These are phyloP conservation scores for Chlamydomonas sphaeroides DNA, from an alignment of 139 green algal genomes.

Conservation along the genomic window DNA sequence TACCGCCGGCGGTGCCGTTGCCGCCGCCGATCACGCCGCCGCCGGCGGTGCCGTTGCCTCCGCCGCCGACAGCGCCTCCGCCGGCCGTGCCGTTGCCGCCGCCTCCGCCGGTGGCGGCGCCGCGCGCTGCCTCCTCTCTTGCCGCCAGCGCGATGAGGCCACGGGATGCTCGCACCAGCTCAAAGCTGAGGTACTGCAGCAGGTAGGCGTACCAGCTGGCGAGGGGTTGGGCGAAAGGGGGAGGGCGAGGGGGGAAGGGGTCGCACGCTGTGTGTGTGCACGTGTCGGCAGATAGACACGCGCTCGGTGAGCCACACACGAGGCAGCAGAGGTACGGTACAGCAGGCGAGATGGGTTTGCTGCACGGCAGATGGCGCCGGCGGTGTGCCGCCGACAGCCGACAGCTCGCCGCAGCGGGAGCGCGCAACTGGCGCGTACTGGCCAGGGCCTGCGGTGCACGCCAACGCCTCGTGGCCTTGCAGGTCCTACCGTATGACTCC, in stretches of 20 bases:
- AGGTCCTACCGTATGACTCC: slow-evolving; percentile 30
- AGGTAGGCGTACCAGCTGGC: slow-evolving; percentile 39
- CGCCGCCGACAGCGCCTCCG: not conserved
- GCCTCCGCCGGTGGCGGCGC: not conserved
- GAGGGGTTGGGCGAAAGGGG: not conserved
- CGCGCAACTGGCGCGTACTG: no score
- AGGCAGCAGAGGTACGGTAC: no score
- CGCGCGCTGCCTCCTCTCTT: not conserved
- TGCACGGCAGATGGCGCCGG: no score
- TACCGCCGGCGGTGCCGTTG: not conserved
- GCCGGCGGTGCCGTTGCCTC: not conserved
- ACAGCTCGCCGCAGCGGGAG: no score
- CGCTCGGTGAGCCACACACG: no score
- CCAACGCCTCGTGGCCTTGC: no score
- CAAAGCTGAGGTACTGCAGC: slow-evolving; percentile 24
- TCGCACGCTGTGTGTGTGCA: no score
- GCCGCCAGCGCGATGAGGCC: not conserved
- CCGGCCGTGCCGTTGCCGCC: not conserved
- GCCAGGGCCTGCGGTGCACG: no score
- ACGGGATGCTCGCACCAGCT: not conserved
- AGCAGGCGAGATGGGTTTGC: no score
- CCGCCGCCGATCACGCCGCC: not conserved
- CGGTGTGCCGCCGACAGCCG: no score
- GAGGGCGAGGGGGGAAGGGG: no score
- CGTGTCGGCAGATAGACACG: no score